Base-by-base conservation (phyloP, 345 rosid genomes). In the thale cress (Arabidopsis thaliana) region DNA sequence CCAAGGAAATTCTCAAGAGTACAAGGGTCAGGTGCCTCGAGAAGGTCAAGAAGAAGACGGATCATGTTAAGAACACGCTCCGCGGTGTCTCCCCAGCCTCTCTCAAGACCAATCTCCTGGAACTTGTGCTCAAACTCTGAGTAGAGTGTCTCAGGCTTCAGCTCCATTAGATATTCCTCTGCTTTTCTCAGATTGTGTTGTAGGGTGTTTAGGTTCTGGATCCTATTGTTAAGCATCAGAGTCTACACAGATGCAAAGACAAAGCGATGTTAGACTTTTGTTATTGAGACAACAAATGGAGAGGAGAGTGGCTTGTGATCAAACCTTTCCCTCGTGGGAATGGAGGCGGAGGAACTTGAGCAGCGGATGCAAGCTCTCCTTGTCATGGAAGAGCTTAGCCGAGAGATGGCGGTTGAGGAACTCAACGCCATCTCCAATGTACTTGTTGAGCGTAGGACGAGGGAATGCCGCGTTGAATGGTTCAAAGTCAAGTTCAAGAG, bases 331-430 rank as follows among this genome's bases (percentile, higher is more conserved):
- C 85, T 90, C 78, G 80, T 87, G 88, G 86, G 88, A 83, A 77
- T 90, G 98, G 46, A 86, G 84, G 24, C 79, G 84, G 65, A 93
- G 91, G 76, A 93, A 93, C 72, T 91, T 96, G 32, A 93, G 91
- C 12, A 93, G 76, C 0, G 94, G 91, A 74, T 78, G 91, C 83
- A 90, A 69, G 69, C 93, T 93, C 76, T 93, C 95, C 83, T 88
- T 87, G 79, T 90, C 97, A 63, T 93, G 93, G 83, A 90, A 93
- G 67, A 93, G 83, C 77, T 93, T 93, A 1, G 98, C 97, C 2
- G 98, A 93, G 63, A 93, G 94, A 69, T 93, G 97, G 25, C 98
- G 94, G n/a, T 93, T 93, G 40, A 89, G 98, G 81, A 91, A 93
- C 79, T 93, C 97, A 23, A 93, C 97, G 7, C 98, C 98, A 46